Evolutionary conservation across 139 green algal species (phyloP), one percentile per base, ranked within the genome.

Genomic region (Chlamydomonas sphaeroides): DNA sequence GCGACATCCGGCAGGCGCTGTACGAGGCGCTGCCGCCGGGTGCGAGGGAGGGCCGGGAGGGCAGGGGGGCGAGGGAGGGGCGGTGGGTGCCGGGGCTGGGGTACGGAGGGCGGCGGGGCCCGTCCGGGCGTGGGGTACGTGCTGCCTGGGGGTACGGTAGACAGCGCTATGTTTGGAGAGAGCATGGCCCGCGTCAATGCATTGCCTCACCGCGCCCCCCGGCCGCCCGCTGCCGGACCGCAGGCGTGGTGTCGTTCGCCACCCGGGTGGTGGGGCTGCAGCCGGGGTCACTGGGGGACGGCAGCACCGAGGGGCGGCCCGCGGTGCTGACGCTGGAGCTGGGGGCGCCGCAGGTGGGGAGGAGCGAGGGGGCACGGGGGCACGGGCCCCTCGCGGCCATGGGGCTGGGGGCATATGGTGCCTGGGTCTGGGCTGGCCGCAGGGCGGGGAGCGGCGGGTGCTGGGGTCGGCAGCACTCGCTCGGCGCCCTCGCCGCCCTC

Each of bases 1-100:
- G 70, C 8, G 70, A 78, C 70, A 78, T 78, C 70, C 51, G 70
- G 33, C 35, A 78, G 70, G 33, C 36, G 35, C 70, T 78, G 70
- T 66, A 33, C 25, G 51, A 66, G 51, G 53, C 70, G 51, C 70
- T 78, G 51, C 70, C 70, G 23, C 28, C 30, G 35, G 70, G 70
- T 78, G 48, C 17, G 69, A 7, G 30, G 15, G 14, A 53, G 38
- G 38, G 23, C 8, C 5, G 21, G 35, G 35, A 28, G n/a, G n/a
- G n/a, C n/a, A n/a, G n/a, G n/a, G n/a, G n/a, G n/a, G n/a, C n/a
- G n/a, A n/a, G n/a, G n/a, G n/a, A n/a, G n/a, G n/a, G n/a, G n/a
- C n/a, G n/a, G n/a, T n/a, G n/a, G n/a, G n/a, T n/a, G n/a, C n/a
- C n/a, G 38, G 3, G 23, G 23, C 38, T 53, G 23, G 21, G 38